These are phyloP conservation scores for Carex arenaria DNA, from an alignment of 202 grass and related monocot genomes.

Conservation along the genomic window DNA sequence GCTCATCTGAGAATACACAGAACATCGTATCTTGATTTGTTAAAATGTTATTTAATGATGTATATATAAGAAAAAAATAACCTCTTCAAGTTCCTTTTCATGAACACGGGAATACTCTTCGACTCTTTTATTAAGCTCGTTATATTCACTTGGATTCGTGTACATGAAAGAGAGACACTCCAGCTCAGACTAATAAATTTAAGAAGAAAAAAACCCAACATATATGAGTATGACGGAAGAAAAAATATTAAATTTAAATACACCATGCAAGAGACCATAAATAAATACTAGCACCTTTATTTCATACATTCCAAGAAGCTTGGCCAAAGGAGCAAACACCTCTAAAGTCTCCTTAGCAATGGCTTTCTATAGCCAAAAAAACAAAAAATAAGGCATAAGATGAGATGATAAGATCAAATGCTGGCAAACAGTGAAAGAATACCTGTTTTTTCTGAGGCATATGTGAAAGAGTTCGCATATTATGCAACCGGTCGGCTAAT, in stretches of 20 bases:
- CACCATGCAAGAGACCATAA: neutral
- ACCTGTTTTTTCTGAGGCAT: constrained; percentile 99
- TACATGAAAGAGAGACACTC: constrained; percentile 99
- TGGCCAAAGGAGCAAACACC: constrained; percentile 96
- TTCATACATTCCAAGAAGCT: constrained; percentile 96
- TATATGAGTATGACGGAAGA: neutral
- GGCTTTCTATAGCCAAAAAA: constrained; percentile 39
- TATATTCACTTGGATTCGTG: constrained; percentile 57
- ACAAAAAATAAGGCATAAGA: neutral
- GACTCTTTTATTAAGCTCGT: constrained; percentile 81
- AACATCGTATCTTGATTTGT: neutral
- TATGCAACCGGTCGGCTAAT: constrained; percentile 96
- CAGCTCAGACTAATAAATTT: constrained; percentile 75
- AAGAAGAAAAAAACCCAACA: neutral
- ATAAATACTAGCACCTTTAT: constrained; percentile 71
- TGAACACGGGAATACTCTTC: constrained; percentile 66
- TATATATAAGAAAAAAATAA: constrained; percentile 26
- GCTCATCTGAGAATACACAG: neutral
- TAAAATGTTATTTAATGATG: constrained; percentile 1
- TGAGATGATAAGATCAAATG: neutral
- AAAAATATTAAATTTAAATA: constrained; percentile 15
- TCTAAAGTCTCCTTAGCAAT: constrained; percentile 85
- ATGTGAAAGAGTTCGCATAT: constrained; percentile 97
- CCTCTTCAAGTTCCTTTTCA: constrained; percentile 92
- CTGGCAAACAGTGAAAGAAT: constrained; percentile 23